phyloP scores from a whole-genome alignment of 164 flowering plant genomes.

The Nymphaea colorata region DNA sequence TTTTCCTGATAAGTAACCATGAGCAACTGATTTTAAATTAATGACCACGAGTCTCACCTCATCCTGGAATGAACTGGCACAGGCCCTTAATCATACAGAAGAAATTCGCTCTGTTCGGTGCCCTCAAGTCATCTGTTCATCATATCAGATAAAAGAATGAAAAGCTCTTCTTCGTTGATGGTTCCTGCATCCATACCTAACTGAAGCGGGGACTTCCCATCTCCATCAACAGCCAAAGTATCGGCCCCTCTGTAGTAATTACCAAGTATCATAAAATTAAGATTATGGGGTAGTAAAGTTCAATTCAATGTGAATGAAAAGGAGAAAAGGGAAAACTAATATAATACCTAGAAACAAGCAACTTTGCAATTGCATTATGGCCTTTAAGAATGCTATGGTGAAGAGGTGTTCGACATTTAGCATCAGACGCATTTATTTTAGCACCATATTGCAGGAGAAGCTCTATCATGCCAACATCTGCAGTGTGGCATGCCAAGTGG shows the following conservation, averaged over 20 bases:
- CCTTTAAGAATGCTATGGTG: conserved; percentile 53
- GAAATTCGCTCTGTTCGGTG: background rate
- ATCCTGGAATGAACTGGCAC: background rate
- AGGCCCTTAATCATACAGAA: background rate
- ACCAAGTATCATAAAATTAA: background rate
- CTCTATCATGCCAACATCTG: conserved; percentile 84
- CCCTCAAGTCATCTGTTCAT: conserved; percentile 24
- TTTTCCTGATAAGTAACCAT: background rate
- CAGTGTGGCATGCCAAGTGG: conserved; percentile 76
- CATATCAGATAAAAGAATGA: conserved; percentile 35
- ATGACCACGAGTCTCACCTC: background rate
- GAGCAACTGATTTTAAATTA: background rate
- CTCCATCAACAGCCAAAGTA: conserved; percentile 32
- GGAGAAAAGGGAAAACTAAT: background rate
- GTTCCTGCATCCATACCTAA: conserved; percentile 32
- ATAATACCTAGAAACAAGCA: conserved; percentile 56
- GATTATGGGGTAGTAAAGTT: background rate
- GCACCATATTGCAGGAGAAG: conserved; percentile 88
- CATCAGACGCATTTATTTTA: conserved; percentile 49
- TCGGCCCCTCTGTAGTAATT: conserved; percentile 55
- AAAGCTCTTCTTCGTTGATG: conserved; percentile 51
- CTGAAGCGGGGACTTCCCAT: conserved; percentile 47
- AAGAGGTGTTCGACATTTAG: conserved; percentile 69
- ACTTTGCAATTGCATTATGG: conserved; percentile 35
- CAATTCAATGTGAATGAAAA: background rate